Base-by-base conservation (phyloP, 2,329 filamentous ascomycete genomes). In the Thelonectria rubi region DNA sequence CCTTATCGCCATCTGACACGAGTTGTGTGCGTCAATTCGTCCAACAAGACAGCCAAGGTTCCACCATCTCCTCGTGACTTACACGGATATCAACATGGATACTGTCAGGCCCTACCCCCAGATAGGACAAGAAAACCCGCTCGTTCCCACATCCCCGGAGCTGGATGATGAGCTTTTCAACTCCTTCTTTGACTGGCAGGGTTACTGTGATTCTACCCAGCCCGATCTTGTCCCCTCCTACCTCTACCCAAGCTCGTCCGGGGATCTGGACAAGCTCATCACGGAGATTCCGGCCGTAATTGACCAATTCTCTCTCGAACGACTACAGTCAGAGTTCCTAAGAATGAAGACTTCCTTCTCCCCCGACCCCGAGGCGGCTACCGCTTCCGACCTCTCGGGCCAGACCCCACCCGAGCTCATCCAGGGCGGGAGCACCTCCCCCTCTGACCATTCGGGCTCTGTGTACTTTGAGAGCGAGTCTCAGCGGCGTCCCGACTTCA, bases 61-160 rank as follows among this genome's bases (percentile, higher is more conserved):
- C 77, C 77, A 78, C 77, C 75, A 77, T 73, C 73, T 75, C 66
- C 72, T 72, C 74, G 75, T 78, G 77, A 77, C 77, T 77, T 77
- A 77, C 72, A 78, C 75, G 72, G 70, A 74, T 69, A 74, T 76
- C 76, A 77, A 74, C 72, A 77, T 77, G 76, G 74, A 74, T 76
- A 69, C 62, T 66, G 57, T 67, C 71, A 74, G 74, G 73, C 68
- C 69, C 73, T 73, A 73, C 64, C 69, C 67, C 72, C 72, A 70
- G 69, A 73, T 75, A 72, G 73, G 73, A 64, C 74, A 73, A 71
- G 74, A 76, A 73, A 75, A 69, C 74, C 69, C 71, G 69, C 73
- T 74, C 73, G 70, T 72, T 73, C 72, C 76, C 72, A 73, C 73
- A 67, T 74, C 73, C 63, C 70, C 70, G 63, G 73, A 71, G 57